phyloP scores from a whole-genome alignment of 169 alveolate species.

The Cryptosporidium ryanae region DNA sequence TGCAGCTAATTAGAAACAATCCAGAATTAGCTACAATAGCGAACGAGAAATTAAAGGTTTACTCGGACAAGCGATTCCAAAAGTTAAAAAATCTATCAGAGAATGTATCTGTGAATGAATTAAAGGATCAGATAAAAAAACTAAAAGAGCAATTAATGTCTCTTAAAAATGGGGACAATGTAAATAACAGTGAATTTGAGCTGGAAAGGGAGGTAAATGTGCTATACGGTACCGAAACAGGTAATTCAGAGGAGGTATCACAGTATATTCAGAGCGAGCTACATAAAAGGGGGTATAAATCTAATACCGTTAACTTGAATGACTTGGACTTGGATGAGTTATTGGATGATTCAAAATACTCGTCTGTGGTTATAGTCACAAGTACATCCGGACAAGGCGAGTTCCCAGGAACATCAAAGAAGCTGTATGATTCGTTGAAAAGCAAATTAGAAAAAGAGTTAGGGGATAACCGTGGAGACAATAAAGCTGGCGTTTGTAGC shows the following conservation, averaged over 20 bases:
- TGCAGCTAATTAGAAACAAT: constrained; percentile 68
- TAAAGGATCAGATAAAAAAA: constrained; percentile 60
- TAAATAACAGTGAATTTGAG: neutral
- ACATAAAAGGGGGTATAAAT: constrained; percentile 44
- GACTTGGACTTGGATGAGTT: constrained; percentile 69
- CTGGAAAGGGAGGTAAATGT: constrained; percentile 58
- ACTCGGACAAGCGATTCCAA: constrained; percentile 67
- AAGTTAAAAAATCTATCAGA: constrained; percentile 58
- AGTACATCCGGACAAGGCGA: constrained; percentile 75
- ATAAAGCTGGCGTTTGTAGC: constrained; percentile 7
- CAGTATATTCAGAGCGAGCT: constrained; percentile 54
- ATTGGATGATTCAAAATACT: constrained; percentile 25
- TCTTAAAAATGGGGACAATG: constrained; percentile 12
- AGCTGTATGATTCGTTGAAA: constrained; percentile 32
- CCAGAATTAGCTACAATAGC: constrained; percentile 76
- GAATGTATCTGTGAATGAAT: constrained; percentile 26
- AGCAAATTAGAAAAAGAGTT: neutral
- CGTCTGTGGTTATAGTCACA: constrained; percentile 45
- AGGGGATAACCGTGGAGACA: neutral
- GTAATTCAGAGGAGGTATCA: constrained; percentile 78
- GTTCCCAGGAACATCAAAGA: constrained; percentile 51
- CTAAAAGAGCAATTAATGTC: constrained; percentile 31
- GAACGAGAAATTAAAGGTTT: constrained; percentile 30
- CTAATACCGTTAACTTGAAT: constrained; percentile 43
- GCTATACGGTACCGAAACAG: constrained; percentile 78